Evolutionary conservation across 805 yeast genomes (phyloP).

Genomic region (Candida maesae): DNA sequence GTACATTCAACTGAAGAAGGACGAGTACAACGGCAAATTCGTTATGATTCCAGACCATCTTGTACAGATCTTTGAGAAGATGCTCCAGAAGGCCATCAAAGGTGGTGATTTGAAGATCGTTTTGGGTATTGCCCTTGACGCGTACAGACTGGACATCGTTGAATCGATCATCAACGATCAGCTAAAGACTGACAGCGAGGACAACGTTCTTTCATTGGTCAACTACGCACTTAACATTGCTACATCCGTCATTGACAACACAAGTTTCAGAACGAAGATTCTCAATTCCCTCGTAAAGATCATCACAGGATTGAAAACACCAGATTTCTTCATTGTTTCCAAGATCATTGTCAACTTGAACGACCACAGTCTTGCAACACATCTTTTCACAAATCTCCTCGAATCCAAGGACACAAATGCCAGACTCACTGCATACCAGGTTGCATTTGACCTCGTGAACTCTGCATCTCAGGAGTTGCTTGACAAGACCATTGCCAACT

Average conservation of each 20-base stretch:
- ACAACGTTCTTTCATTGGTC: conserved; percentile 50
- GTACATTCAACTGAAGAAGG: conserved; percentile 65
- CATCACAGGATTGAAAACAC: conserved; percentile 52
- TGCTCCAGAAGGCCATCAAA: conserved; percentile 76
- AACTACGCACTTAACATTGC: conserved; percentile 75
- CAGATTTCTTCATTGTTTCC: conserved; percentile 80
- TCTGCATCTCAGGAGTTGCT: conserved; percentile 89
- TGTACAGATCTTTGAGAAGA: conserved; percentile 70
- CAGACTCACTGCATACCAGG: conserved; percentile 75
- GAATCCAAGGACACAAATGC: conserved; percentile 35
- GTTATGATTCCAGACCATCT: conserved; percentile 56
- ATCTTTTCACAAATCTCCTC: conserved; percentile 61
- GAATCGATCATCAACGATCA: conserved; percentile 48
- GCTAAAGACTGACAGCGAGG: conserved; percentile 41
- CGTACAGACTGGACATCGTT: conserved; percentile 80
- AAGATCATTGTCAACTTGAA: conserved; percentile 87
- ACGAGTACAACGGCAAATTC: conserved; percentile 36
- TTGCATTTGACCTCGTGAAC: conserved; percentile 90
- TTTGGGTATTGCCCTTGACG: conserved; percentile 86
- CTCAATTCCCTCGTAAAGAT: conserved; percentile 60
- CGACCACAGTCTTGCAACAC: conserved; percentile 65
- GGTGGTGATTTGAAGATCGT: conserved; percentile 76
- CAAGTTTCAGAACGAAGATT: conserved; percentile 61
- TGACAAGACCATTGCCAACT: conserved; percentile 47
- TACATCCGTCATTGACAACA: conserved; percentile 60